Base-by-base conservation (phyloP, 768 basidiomycete species). In the Psilocybe cyanescens region DNA sequence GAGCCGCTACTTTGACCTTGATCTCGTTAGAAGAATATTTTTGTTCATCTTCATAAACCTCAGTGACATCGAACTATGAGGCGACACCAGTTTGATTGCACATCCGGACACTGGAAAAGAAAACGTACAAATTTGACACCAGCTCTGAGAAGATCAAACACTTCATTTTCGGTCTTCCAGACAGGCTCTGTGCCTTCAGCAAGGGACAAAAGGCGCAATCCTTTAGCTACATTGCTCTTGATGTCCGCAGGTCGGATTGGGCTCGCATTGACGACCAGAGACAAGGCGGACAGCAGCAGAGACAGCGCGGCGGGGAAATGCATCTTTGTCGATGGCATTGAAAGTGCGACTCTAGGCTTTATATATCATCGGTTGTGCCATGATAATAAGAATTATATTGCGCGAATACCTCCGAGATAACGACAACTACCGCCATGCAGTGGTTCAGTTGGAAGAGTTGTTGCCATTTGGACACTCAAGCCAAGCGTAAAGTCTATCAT, bases 121-220 rank as follows among this genome's bases (percentile, higher is more conserved):
- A 39, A 37, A 69, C 75, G 47, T 65, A 79, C 78, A 63, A 80
- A 80, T 33, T 76, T 71, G 35, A 67, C 65, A 7, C 73, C 71
- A 55, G 71, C 68, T 19, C 74, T 70, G 65, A 75, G 65, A 48
- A 79, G 70, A 31, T 74, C 71, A 29, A 79, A 66, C 63, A 76
- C 73, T 61, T 78, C 76, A 8, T 70, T 74, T 59, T 78, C 78
- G 3, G 76, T 76, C 66, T 76, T 78, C 78, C 79, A 80, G 19
- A 77, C 71, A 3, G 78, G 78, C 7, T 76, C 76, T 4, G 64
- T 72, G 17, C 67, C 74, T 45, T 79, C 79, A 24, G 64, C 67
- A 19, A 80, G 68, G 39, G 74, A 75, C 46, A 80, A 63, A 19
- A 79, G 71, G 31, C 75, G 76, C 44, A 79, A 65, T 29, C 77